A percentile compares a stretch with the other conserved stretches of the same genome.
phyloP scores from a whole-genome alignment of 108 stramenopile species.

The Cylindrotheca closterium region DNA sequence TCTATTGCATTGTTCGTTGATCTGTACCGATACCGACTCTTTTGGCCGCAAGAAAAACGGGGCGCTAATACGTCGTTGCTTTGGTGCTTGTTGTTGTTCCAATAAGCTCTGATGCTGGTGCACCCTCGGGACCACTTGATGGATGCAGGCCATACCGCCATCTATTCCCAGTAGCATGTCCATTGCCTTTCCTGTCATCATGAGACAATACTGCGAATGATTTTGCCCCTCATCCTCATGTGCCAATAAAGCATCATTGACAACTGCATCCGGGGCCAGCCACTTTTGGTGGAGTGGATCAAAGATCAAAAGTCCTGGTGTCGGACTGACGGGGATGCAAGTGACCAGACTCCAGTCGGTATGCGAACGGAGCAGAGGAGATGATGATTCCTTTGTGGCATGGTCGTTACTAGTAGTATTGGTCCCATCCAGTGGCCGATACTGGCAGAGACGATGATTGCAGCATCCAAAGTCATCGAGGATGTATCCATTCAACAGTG shows the following conservation, averaged over 20 bases:
- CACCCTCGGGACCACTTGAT: slow-evolving; percentile 25
- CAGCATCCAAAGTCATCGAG: slow-evolving; percentile 7
- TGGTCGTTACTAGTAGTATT: no score
- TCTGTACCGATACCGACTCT: slow-evolving; percentile 1
- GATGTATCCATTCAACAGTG: slow-evolving; percentile 8
- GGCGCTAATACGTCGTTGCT: slow-evolving; percentile 32
- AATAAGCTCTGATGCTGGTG: no score
- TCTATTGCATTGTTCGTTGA: slow-evolving; percentile 12
- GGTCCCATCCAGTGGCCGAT: slow-evolving; percentile 1
- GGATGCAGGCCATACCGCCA: slow-evolving; percentile 11
- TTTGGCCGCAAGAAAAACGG: slow-evolving; percentile 36
- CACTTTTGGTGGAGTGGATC: slow-evolving; percentile 16
- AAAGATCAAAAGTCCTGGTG: slow-evolving; percentile 29
- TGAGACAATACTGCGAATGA: slow-evolving; percentile 21
- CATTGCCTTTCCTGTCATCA: slow-evolving; percentile 38
- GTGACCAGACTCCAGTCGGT: slow-evolving; percentile 39
- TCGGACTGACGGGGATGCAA: slow-evolving; percentile 23
- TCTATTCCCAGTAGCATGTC: slow-evolving; percentile 30
- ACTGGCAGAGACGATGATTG: slow-evolving; percentile 25
- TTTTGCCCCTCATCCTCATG: background rate
- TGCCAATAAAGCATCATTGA: background rate
- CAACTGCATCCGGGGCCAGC: slow-evolving; percentile 27
- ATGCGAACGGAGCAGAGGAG: slow-evolving; percentile 24
- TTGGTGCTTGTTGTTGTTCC: slow-evolving; percentile 9
- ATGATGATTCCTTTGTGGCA: no score